Conservation (phyloP, 345 rosid genomes). For the Lenwebbia sp. region DNA sequence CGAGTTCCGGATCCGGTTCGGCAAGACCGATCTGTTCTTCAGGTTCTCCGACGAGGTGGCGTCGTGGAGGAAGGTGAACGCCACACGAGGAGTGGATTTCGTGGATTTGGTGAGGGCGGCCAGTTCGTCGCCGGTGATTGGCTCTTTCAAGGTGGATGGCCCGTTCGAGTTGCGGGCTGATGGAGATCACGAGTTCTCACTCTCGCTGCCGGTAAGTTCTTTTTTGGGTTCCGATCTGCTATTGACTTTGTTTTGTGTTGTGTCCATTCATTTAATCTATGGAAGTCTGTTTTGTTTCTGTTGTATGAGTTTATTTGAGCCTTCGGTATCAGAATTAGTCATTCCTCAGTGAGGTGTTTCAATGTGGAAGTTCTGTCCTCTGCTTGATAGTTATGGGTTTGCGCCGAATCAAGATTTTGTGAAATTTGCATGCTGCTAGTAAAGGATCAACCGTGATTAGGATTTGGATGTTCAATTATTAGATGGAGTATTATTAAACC, state of each 20-base stretch:
- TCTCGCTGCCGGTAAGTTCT: slow-evolving; percentile 42
- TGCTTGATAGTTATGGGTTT: not conserved
- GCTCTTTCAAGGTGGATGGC: slow-evolving; percentile 43
- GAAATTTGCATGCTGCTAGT: not conserved
- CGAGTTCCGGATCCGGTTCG: slow-evolving; percentile 60
- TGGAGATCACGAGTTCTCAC: slow-evolving; percentile 26
- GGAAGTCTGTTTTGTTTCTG: not conserved
- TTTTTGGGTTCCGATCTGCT: not conserved
- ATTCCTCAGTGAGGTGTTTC: not conserved
- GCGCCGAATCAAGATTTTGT: not conserved
- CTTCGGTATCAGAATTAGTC: not conserved
- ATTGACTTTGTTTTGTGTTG: not conserved
- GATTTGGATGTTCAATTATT: not conserved
- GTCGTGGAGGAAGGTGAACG: slow-evolving; percentile 30
- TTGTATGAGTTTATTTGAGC: not conserved
- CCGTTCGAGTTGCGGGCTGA: slow-evolving; percentile 50
- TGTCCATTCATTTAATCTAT: not conserved
- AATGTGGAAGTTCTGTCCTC: not conserved
- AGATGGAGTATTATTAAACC: not conserved
- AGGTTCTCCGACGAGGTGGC: slow-evolving; percentile 38
- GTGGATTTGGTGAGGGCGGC: slow-evolving; percentile 16
- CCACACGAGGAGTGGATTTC: slow-evolving; percentile 14
- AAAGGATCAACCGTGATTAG: not conserved
- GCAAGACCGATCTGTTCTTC: slow-evolving; percentile 34
- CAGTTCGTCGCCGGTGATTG: slow-evolving; percentile 29